Evolutionary conservation across 768 basidiomycete genomes (phyloP).

Genomic region (Lentinula guzmanii): DNA sequence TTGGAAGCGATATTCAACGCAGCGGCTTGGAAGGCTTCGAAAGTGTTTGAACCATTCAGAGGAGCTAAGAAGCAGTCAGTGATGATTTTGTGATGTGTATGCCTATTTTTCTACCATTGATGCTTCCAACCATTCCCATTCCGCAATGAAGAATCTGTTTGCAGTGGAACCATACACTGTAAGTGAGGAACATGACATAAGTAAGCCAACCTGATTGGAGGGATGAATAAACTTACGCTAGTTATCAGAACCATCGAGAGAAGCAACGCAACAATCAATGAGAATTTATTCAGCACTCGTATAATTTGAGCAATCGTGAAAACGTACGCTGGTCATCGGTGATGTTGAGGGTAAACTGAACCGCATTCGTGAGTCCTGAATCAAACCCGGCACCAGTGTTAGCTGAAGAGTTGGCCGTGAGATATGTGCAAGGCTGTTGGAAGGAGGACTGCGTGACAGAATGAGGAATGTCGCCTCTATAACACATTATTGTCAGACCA

Average conservation of each 20-base stretch:
- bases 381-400: slow-evolving; percentile 43
- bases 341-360: slow-evolving; percentile 42
- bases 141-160: slow-evolving; percentile 42
- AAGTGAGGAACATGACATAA: background rate
- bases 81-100: slow-evolving; percentile 6
- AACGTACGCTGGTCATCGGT: slow-evolving; percentile 41
- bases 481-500: slow-evolving; percentile 13
- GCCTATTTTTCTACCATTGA: background rate
- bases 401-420: slow-evolving; percentile 26
- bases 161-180: slow-evolving; percentile 57
- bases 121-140: slow-evolving; percentile 44
- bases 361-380: slow-evolving; percentile 36
- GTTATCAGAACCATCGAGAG: background rate
- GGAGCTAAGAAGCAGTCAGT: slow-evolving; percentile 28
- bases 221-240: background rate
- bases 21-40: slow-evolving; percentile 31
- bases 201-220: too few relatives aligned
- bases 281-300: background rate
- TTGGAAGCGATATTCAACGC: slow-evolving; percentile 29
- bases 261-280: background rate
- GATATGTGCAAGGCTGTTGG: slow-evolving; percentile 42
- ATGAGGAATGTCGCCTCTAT: slow-evolving; percentile 34
- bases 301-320: background rate
- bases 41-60: slow-evolving; percentile 33
- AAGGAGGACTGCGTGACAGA: slow-evolving; percentile 56